Percentiles rank a stretch among this genome's conserved stretches.
Conservation (phyloP, 495 filamentous ascomycete species). For the Hypomontagnella monticulosa region DNA sequence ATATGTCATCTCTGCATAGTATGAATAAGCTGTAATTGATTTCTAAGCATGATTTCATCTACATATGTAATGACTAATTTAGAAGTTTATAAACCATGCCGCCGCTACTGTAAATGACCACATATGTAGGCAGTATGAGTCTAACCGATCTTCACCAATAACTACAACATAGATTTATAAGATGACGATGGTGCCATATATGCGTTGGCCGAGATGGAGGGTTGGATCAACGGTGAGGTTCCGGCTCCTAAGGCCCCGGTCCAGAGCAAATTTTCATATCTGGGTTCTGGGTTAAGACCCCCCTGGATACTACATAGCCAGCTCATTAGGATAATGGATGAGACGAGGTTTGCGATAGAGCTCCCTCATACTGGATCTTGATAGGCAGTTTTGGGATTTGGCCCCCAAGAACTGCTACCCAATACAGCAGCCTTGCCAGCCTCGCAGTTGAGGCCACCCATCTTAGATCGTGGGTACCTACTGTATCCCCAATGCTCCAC, state of each 20-base stretch:
- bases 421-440: slow-evolving; percentile 32
- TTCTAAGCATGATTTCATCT: slow-evolving; percentile 28
- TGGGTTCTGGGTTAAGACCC: background rate
- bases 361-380: background rate
- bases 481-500: background rate
- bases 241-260: background rate
- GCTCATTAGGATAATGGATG: background rate
- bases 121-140: no score
- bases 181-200: background rate
- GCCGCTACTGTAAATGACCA: background rate
- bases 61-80: slow-evolving; percentile 19
- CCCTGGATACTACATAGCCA: background rate
- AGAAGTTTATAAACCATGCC: background rate
- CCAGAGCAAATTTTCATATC: background rate
- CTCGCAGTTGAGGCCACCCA: slow-evolving; percentile 42
- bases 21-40: slow-evolving; percentile 37
- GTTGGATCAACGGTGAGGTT: background rate
- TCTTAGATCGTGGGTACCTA: slow-evolving; percentile 31
- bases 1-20: slow-evolving; percentile 9
- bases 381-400: slow-evolving; percentile 13
- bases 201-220: no score
- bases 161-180: background rate
- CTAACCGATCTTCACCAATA: background rate
- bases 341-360: background rate
- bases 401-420: slow-evolving; percentile 25